Evolutionary conservation across 192 early-diverging fungal genomes (phyloP).

Genomic region (Backusella luteola): DNA sequence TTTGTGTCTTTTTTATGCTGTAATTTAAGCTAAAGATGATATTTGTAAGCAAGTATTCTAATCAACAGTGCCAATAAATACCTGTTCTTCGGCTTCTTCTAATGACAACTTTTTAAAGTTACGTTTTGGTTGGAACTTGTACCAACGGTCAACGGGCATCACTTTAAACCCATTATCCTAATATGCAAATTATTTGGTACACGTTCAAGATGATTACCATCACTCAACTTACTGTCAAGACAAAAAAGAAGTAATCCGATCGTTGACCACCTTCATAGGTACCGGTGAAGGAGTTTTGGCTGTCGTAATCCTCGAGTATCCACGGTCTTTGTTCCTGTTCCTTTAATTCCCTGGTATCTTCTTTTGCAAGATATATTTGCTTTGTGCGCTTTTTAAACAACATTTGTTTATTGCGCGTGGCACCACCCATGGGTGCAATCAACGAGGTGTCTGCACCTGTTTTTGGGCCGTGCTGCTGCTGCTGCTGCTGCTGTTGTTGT

Average conservation of each 20-base stretch:
- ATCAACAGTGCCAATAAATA: conserved; percentile 24
- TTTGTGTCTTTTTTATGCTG: conserved; percentile 47
- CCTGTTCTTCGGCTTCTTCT: conserved; percentile 79
- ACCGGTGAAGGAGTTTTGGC: conserved; percentile 63
- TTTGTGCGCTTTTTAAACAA: conserved; percentile 81
- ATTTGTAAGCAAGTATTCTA: too few species aligned
- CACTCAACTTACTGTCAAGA: conserved; percentile 45
- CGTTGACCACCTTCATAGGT: conserved; percentile 69
- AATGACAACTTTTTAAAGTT: conserved; percentile 61
- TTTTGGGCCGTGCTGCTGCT: conserved; percentile 35
- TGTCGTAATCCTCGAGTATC: conserved; percentile 76
- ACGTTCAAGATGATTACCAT: too few species aligned
- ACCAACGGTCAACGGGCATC: conserved; percentile 71
- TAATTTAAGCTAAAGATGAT: conserved; percentile 32
- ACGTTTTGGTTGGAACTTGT: conserved; percentile 71
- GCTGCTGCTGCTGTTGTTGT: neutral
- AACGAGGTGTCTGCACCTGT: conserved; percentile 58
- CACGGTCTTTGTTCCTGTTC: conserved; percentile 75
- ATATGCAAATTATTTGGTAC: too few species aligned
- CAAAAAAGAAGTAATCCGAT: conserved; percentile 70
- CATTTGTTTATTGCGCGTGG: conserved; percentile 73
- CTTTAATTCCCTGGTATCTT: conserved; percentile 66
- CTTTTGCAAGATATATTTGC: conserved; percentile 74
- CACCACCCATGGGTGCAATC: conserved; percentile 74
- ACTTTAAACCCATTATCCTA: conserved; percentile 74